These are phyloP conservation scores for Vigna radiata DNA, from an alignment of 306 rosid species.

Conservation along the genomic window DNA sequence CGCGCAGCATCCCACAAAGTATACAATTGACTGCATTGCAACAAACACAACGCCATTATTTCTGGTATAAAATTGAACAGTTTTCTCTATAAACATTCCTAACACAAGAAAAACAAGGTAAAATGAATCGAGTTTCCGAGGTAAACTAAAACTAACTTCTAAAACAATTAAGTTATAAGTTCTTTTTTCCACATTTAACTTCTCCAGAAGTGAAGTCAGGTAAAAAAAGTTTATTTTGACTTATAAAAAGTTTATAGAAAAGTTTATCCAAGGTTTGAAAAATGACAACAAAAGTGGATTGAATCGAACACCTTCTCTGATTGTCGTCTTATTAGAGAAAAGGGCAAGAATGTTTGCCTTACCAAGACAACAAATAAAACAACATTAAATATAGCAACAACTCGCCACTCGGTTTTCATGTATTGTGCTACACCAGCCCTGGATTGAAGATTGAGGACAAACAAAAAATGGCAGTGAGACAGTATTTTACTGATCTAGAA, in stretches of 20 bases:
- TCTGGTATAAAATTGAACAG: too few relatives aligned
- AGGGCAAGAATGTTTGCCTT: constrained; percentile 42
- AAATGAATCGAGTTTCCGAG: too few relatives aligned
- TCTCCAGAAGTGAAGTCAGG: too few relatives aligned
- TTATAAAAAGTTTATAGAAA: too few relatives aligned
- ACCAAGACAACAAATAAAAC: constrained; percentile 79
- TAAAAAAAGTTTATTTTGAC: too few relatives aligned
- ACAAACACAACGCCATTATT: constrained; percentile 36
- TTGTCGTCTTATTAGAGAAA: not conserved
- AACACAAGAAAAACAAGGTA: too few relatives aligned
- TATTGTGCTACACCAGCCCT: constrained; percentile 99
- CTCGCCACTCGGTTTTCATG: constrained; percentile 97
- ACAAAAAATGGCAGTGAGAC: constrained; percentile 35
- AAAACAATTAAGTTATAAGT: too few relatives aligned
- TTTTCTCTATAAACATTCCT: too few relatives aligned
- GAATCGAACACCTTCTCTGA: not conserved
- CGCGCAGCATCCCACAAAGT: constrained; percentile 93
- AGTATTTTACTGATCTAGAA: not conserved
- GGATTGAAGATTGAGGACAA: constrained; percentile 39
- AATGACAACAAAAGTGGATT: not conserved
- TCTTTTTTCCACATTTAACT: too few relatives aligned
- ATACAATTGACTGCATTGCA: constrained; percentile 66
- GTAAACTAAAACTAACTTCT: too few relatives aligned
- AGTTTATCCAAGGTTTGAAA: too few relatives aligned
- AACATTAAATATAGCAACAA: constrained; percentile 84